Evolutionary conservation across 2,329 filamentous ascomycete genomes (phyloP), one percentile per base, ranked within the genome.

Genomic region (Leptographium radiaticola): DNA sequence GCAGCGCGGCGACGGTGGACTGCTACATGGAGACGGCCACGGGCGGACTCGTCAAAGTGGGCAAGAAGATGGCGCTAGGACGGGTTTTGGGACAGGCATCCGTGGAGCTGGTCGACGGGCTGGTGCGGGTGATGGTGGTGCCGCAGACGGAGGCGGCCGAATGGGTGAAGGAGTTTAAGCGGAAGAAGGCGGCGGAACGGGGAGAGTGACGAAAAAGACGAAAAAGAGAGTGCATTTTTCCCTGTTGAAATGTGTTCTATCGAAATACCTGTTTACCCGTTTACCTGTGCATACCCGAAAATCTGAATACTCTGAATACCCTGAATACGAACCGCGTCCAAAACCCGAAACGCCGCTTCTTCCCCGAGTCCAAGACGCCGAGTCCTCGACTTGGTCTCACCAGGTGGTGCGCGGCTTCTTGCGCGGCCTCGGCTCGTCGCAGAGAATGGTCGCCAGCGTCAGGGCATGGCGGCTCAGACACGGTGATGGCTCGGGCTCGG

Each of bases 91-190:
- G 75, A 1, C 50, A 56, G 10, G 89, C 87, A 8, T 89, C 86
- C 63, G 81, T 94, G 8, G 90, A 95, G 70, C 76, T 98, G 11
- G 82, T 95, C 48, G 91, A 98, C 68, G 86, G 88, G 34, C 70
- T 97, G 58, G 79, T 97, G 30, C 82, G 75, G 64, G 81, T 98
- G 34, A 89, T 87, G 64, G 81, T 97, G 1, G 75, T 98, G 59
- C 91, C 91, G 0, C 84, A 78, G 62, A 69, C 67, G 4, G 81
- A 80, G 68, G 83, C 86, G 1, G 76, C 76, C 10, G 75, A 67
- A n/a, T 98, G 90, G 84, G 83, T 95, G 39, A 77, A 80, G 58
- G 86, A 93, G 61, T 90, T 89, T 66, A 97, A 96, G 73, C 77
- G 73, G 62, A 83, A 87, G 11, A 11, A 16, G 43, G 36, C 34